A percentile compares a stretch with the other conserved stretches of the same genome.
Evolutionary conservation across 169 alveolate species (phyloP).

Genomic region (Ichthyophthirius multifiliis): DNA sequence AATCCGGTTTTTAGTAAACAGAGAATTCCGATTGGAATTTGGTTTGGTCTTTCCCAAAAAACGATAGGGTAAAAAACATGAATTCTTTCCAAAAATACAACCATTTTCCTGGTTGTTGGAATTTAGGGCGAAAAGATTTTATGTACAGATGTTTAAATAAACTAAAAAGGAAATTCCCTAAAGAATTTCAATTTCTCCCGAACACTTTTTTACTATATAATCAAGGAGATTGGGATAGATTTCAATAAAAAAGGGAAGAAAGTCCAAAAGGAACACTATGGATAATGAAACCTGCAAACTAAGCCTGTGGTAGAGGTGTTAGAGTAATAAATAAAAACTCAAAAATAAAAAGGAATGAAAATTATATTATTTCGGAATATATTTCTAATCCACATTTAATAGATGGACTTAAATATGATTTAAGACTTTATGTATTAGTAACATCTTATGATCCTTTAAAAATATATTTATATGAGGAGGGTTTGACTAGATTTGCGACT

Average conservation of each 20-base stretch:
- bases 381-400: slow-evolving; percentile 65
- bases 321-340: slow-evolving; percentile 29
- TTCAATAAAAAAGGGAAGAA: background rate
- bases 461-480: slow-evolving; percentile 70
- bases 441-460: slow-evolving; percentile 71
- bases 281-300: slow-evolving; percentile 10
- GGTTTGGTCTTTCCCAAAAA: slow-evolving; percentile 22
- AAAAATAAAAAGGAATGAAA: slow-evolving; percentile 40
- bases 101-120: slow-evolving; percentile 75
- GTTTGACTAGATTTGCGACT: slow-evolving; percentile 79
- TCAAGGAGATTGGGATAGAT: slow-evolving; percentile 36
- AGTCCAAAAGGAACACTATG: background rate
- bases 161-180: slow-evolving; percentile 53
- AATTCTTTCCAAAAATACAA: slow-evolving; percentile 58
- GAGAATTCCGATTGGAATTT: slow-evolving; percentile 40
- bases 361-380: slow-evolving; percentile 44
- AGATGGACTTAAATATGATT: slow-evolving; percentile 66
- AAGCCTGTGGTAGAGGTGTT: slow-evolving; percentile 56
- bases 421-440: slow-evolving; percentile 59
- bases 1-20: background rate
- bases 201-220: slow-evolving; percentile 52
- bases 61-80: slow-evolving; percentile 31
- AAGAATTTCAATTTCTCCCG: slow-evolving; percentile 64
- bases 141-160: slow-evolving; percentile 52
- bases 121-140: slow-evolving; percentile 75